Base-by-base conservation (phyloP, 495 filamentous ascomycete genomes). In the Hyaloscypha bicolor region DNA sequence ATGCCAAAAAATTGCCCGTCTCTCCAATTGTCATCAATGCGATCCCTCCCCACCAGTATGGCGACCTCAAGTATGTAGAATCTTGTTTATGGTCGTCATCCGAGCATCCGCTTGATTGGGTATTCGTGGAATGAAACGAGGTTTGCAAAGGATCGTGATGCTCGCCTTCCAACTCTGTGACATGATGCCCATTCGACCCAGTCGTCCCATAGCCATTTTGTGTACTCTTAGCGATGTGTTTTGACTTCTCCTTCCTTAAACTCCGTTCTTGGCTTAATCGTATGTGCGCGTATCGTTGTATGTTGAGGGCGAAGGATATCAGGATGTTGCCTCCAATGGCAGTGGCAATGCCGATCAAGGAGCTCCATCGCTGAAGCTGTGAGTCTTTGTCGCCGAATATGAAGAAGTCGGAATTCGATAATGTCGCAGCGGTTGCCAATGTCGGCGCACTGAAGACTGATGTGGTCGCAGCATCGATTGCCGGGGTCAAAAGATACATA, bases 41-140 rank as follows among this genome's bases (percentile, higher is more conserved):
- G 62, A 97, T 93, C 11, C 95, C 95, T 59, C 85, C 79, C 95
- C 95, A 98, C 95, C 95, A 99, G 72, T 94, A 97, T 5, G 93
- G 93, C 12, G 93, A 96, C 57, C 87, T 87, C 52, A 99, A 84
- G 76, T 97, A 97, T 59, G 72, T 68, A 3, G 72, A 67, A 22
- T 68, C 67, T 33, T 64, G 61, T 3, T 56, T 66, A 0, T 68
- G 58, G 29, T 73, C 69, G 11, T 74, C 70, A 30, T 68, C 73
- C 39, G 76, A 78, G 42, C 52, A 72, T 35, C 76, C 75, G 21
- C 75, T 76, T 69, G 74, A 74, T 62, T 76, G 73, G 14, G 82
- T 77, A 51, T 79, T 75, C 55, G 74, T 72, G 2, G 83, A 84
- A 45, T 75, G 71, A 39, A 81, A 79, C 16, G 83, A 85, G 11